A percentile compares a stretch with the other conserved stretches of the same genome.
phyloP scores from a whole-genome alignment of 2,329 filamentous ascomycete species.

The Fusarium tuaranense region DNA sequence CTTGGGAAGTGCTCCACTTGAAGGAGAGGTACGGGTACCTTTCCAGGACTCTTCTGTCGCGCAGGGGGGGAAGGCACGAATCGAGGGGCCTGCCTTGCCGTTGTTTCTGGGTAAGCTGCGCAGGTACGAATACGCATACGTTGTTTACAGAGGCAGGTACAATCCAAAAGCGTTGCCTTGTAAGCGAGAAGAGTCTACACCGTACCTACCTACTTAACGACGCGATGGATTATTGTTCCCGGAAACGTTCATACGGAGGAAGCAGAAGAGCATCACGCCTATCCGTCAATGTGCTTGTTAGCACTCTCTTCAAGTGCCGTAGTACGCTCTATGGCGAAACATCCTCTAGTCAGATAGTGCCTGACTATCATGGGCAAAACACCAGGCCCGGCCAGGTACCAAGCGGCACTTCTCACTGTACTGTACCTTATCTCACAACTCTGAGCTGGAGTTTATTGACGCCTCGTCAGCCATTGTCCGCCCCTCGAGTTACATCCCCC shows the following conservation, averaged over 20 bases:
- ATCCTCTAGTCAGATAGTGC: neutral
- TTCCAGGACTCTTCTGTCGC: neutral
- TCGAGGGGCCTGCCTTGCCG: neutral
- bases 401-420: neutral
- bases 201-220: neutral
- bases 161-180: neutral
- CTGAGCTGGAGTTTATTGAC: neutral
- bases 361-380: neutral
- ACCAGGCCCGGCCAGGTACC: neutral
- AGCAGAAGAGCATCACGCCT: neutral
- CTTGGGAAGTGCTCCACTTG: neutral
- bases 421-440: neutral
- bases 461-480: neutral
- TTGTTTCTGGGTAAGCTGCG: neutral
- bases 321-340: neutral
- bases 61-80: neutral
- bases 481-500: neutral
- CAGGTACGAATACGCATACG: constrained; percentile 31
- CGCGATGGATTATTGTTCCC: neutral
- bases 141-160: neutral
- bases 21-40: neutral
- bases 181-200: neutral
- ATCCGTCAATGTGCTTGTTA: neutral
- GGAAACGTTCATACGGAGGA: neutral
- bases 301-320: neutral